Base-by-base conservation (phyloP, 2,329 filamentous ascomycete species). In the Pseudofabraea citricarpa region DNA sequence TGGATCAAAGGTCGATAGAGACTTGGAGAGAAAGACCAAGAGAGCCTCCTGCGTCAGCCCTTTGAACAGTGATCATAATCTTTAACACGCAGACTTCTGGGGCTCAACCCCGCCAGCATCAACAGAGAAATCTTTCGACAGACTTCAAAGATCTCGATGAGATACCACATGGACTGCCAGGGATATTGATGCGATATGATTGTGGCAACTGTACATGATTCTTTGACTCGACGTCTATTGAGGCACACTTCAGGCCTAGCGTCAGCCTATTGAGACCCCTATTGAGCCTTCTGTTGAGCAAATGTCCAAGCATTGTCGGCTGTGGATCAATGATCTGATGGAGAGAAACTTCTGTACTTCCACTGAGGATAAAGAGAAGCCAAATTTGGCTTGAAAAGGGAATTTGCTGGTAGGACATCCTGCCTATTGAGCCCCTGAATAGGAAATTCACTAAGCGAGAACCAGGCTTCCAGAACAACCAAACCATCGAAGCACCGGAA, bases 261-360 rank as follows among this genome's bases (percentile, higher is more conserved):
- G 35, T 15, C 21, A 32, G 43, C 27, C 44, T 56, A 53, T 56
- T 56, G 50, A 51, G 44, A 41, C n/a, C 35, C 35, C n/a, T n/a
- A n/a, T n/a, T n/a, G n/a, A n/a, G n/a, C n/a, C n/a, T n/a, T n/a
- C n/a, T n/a, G n/a, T n/a, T n/a, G n/a, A n/a, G n/a, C n/a, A n/a
- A n/a, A n/a, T n/a, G n/a, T n/a, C n/a, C n/a, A n/a, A n/a, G n/a
- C n/a, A n/a, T n/a, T n/a, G n/a, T n/a, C n/a, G n/a, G n/a, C n/a
- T n/a, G n/a, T n/a, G n/a, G n/a, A n/a, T n/a, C 5, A 32, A 16
- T n/a, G 15, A 4, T 32, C 9, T 32, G 29, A 9, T 15, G 5
- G 10, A 32, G n/a, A 18, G 29, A 16, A 12, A 18, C 29, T 32
- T 32, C 5, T 12, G 9, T 32, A 18, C 29, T 27, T 27, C 15